Base-by-base conservation (phyloP, 2,329 filamentous ascomycete genomes). In the Phaeosphaeria sp. region DNA sequence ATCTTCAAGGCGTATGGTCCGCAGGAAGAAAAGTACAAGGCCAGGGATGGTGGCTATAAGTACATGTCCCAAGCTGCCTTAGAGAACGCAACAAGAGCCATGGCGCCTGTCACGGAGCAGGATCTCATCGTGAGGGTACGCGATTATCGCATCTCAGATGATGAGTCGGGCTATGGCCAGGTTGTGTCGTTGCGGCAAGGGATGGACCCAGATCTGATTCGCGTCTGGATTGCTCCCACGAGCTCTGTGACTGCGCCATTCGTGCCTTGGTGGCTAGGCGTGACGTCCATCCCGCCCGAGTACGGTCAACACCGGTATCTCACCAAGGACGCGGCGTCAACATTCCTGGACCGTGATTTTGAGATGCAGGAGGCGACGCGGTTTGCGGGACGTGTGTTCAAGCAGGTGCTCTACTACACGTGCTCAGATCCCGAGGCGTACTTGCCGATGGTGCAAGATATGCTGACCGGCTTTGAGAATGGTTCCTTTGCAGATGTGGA, bases 41-140 rank as follows among this genome's bases (percentile, higher is more conserved):
- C 74, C 20, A 60, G 73, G 40, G 63, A 76, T 24, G 74, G 74
- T 15, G 74, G 74, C 3, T 74, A 71, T 62, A 77, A 75, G 51
- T 76, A 75, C 59, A 76, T 77, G 73, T 76, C 73, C 1, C 74
- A 75, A 59, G 73, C 70, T 8, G 71, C 72, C 0, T 68, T 76
- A 1, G 74, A 76, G 49, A 64, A 75, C n/a, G 74, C 73, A 0
- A 76, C 74, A 0, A 65, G 67, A 1, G 73, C 78, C 17, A 83
- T 81, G 69, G 77, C 75, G 1, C 82, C 83, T 0, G 68, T 84
- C n/a, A 82, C 81, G 0, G 83, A 85, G 57, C 69, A 72, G 18
- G 81, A 84, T 56, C 72, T 84, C 2, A 80, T 81, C 63, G 75
- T 77, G 22, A 70, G 74, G 7, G 74, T 76, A 6, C 73, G 74